Evolutionary conservation across 2,329 filamentous ascomycete genomes (phyloP), one percentile per base, ranked within the genome.

Genomic region (Aspergillus neotritici): DNA sequence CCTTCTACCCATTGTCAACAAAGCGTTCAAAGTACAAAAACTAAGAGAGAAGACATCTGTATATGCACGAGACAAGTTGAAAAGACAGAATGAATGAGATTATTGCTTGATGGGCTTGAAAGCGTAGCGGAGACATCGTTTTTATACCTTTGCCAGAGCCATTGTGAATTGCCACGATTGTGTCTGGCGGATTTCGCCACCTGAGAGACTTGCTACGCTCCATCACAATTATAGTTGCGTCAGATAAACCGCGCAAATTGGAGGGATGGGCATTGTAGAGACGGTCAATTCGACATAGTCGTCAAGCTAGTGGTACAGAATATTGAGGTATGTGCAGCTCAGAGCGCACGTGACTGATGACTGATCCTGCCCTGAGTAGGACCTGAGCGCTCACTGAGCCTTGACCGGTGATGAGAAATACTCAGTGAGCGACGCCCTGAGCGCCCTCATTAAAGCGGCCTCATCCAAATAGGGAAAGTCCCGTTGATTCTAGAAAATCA

Each of bases 381-480:
- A 29, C 4, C 43, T 46, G 43, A 46, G 43, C 10, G 34, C 38
- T 41, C 30, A 38, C n/a, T n/a, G 43, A 46, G 43, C 29, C 43
- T 46, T 46, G 29, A 41, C 43, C 17, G 16, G 38, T 46, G 34
- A 46, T 41, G 21, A 46, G 38, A 46, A 46, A 41, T 41, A 46
- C 43, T 46, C 38, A 46, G 38, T 46, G 21, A 46, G 43, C 33
- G 12, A 41, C 28, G 14, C 37, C 34, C n/a, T n/a, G n/a, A n/a
- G n/a, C n/a, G n/a, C n/a, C n/a, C n/a, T n/a, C n/a, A n/a, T n/a
- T n/a, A n/a, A n/a, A n/a, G n/a, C n/a, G n/a, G n/a, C n/a, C n/a
- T n/a, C n/a, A n/a, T n/a, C n/a, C n/a, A n/a, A n/a, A n/a, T n/a
- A n/a, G n/a, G n/a, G n/a, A n/a, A n/a, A n/a, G n/a, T n/a, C n/a